phyloP scores from a whole-genome alignment of 257 asterid genomes.

The Przewalskia tangutica region DNA sequence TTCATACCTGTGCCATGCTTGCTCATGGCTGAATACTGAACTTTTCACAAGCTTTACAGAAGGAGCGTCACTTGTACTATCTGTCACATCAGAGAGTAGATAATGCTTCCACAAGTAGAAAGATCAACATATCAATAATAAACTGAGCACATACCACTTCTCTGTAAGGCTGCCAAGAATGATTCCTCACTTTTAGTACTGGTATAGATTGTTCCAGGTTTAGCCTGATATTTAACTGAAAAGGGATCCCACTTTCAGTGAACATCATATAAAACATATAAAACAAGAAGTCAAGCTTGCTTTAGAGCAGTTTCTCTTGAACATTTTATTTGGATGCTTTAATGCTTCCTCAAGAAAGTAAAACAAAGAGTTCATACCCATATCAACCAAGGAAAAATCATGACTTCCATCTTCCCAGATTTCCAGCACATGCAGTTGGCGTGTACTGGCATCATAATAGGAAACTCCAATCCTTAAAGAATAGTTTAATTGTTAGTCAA shows the following conservation, averaged over 20 bases:
- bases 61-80: constrained; percentile 51
- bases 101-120: constrained; percentile 10
- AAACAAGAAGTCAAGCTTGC: constrained; percentile 3
- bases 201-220: constrained; percentile 69
- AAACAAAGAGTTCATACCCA: constrained; percentile 45
- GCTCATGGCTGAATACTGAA: constrained; percentile 89
- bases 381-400: constrained; percentile 66
- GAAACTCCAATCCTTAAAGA: constrained; percentile 80
- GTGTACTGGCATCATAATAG: constrained; percentile 60
- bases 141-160: constrained; percentile 41
- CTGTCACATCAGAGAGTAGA: constrained; percentile 27
- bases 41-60: constrained; percentile 79
- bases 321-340: neutral
- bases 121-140: constrained; percentile 16
- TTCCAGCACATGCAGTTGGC: constrained; percentile 80
- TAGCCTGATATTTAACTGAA: constrained; percentile 88
- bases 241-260: neutral
- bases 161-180: constrained; percentile 73
- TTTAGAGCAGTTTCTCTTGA: constrained; percentile 3
- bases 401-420: constrained; percentile 78
- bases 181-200: constrained; percentile 91
- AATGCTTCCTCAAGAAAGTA: constrained; percentile 1
- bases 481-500: neutral
- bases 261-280: constrained; percentile 4
- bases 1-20: constrained; percentile 97